phyloP scores from a whole-genome alignment of 1,139 yeast species.

The Zygosaccharomyces pseudobailii region DNA sequence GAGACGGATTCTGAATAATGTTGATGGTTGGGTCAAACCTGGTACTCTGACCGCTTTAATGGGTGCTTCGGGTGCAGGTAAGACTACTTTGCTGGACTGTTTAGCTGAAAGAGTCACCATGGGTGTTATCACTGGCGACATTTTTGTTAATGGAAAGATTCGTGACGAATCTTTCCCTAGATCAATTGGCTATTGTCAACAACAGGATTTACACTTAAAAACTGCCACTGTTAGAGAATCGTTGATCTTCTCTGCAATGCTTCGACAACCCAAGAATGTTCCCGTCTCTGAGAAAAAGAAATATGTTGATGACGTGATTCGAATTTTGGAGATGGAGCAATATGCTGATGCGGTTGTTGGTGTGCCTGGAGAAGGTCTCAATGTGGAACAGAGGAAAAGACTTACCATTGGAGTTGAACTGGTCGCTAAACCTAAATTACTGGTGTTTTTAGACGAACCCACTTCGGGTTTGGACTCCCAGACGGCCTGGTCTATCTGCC shows the following conservation, averaged over 20 bases:
- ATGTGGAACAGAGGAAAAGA: constrained; percentile 83
- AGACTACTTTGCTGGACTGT: constrained; percentile 70
- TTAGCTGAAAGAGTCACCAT: constrained; percentile 72
- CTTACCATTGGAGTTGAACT: constrained; percentile 82
- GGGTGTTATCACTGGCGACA: constrained; percentile 72
- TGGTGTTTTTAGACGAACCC: constrained; percentile 84
- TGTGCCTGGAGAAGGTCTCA: constrained; percentile 72
- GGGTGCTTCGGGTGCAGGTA: constrained; percentile 92
- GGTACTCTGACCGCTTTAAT: constrained; percentile 71
- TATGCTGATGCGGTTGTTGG: constrained; percentile 84
- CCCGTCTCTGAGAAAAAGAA: constrained; percentile 56
- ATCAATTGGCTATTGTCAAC: constrained; percentile 80
- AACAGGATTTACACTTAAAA: constrained; percentile 69
- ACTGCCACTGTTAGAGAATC: constrained; percentile 83
- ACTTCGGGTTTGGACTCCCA: constrained; percentile 91
- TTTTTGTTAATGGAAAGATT: constrained; percentile 67
- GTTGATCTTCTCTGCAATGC: constrained; percentile 63
- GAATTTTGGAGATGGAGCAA: constrained; percentile 62
- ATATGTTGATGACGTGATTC: constrained; percentile 68
- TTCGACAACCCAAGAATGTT: constrained; percentile 60
- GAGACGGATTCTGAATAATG: constrained; percentile 60
- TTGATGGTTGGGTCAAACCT: constrained; percentile 83
- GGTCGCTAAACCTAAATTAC: constrained; percentile 78
- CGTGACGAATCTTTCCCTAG: constrained; percentile 74
- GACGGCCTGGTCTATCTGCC: constrained; percentile 84